Base-by-base conservation (phyloP, 2,329 filamentous ascomycete species). In the Eutypella sp. region DNA sequence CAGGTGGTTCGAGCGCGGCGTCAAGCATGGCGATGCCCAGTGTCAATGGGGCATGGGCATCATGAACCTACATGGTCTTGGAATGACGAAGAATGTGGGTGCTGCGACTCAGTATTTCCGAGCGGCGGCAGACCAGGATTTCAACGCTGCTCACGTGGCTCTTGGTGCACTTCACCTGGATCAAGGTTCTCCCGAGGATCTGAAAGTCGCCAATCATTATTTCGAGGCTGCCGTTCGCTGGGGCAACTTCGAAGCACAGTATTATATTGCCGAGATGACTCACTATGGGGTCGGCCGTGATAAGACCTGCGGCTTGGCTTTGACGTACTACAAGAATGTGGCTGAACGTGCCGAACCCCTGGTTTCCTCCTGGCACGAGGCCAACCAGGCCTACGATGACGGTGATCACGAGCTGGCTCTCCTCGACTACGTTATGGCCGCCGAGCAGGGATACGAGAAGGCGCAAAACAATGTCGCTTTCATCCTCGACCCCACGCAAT, bases 391-490 rank as follows among this genome's bases (percentile, higher is more conserved):
- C 0, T 95, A 88, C 58, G 84, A 89, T 46, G 74, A 79, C 16
- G 89, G 89, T 4, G 87, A 96, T 59, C 75, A 82, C 24, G 89
- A 95, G 57, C 76, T 85, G 22, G 91, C 91, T 2, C 76, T 96
- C 41, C 76, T 96, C 16, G 78, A 84, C 44, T 91, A 90, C 53
- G 79, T 96, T 62, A 85, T 93, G 76, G 89, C 89, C 1, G 91
- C 91, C 2, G 91, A 96, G 63, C 90, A 96, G 67, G 91, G 91
- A 13, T 95, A 93, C 55, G 91, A 96, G 62, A 81, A 79, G 52
- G 89, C 86, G 0, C 91, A 96, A 66, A 88, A 89, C 42, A 96
- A 96, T 50, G 87, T 95, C 2, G 91, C 89, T 5, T 93, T 84
- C 61, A 75, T 96, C 48, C 77, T 96, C 4, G 91, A 96, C 59